Evolutionary conservation across 805 yeast species (phyloP), one percentile per base, ranked within the genome.

Genomic region (Hanseniaspora singularis): DNA sequence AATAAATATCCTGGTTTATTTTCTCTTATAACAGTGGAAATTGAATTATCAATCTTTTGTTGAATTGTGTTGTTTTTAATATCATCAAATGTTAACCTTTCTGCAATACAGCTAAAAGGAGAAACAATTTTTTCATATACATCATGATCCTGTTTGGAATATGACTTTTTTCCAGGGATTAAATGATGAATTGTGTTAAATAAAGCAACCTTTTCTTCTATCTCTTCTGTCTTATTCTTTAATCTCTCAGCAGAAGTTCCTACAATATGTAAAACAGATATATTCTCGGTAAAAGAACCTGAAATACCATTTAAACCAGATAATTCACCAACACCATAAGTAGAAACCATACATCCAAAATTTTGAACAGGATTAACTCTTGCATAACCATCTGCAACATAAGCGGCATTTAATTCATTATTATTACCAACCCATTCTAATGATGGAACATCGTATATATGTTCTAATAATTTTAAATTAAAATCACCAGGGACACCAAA

Each of bases 251-350:
- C 66, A 65, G 50, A 63, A 59, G 42, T 66, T 33, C 96, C 96
- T 15, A 87, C 95, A 53, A 87, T 78, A 63, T 85, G 95, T 49
- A 86, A 66, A 2, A 86, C 66, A 6, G 92, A 92, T 36, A 80
- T 79, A 54, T 70, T 74, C 64, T 86, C 96, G 28, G 94, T 81
- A 65, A 73, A 80, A 0, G 95, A 75, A 41, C 95, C 95, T 27
- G 86, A 70, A 46, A 84, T 66, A 40, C 94, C 95, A 63, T 85
- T 85, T 51, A 85, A 57, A 2, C 94, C 94, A 50, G 86, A 76
- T 51, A 85, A 69, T 60, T 86, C 95, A 49, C 96, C 96, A 15
- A 86, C 96, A 42, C 95, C 96, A 62, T 70, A 83, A 3, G 96
- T 86, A 3, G 69, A 64, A 46, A 75, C 62, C 33, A 76, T 61